Evolutionary conservation across 306 rosid species (phyloP).

Genomic region (Oemleria cerasiformis): DNA sequence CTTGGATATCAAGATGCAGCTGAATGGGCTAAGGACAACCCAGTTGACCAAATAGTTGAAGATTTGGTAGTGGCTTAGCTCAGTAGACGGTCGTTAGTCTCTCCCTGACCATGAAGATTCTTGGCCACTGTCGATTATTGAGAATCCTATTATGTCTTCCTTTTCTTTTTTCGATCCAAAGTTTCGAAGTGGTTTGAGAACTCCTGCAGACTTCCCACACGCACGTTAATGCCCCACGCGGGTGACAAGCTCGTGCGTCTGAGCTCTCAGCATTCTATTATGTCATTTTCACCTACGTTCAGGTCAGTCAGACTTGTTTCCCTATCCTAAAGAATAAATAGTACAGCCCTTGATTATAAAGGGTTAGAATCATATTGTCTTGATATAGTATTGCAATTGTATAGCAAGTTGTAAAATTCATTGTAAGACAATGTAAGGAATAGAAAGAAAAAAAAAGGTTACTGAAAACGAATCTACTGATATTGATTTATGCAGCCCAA

Average conservation of each 20-base stretch:
- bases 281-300: slow-evolving; percentile 6
- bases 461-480: not conserved
- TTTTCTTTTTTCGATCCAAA: too few relatives aligned
- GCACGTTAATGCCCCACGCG: too few relatives aligned
- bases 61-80: slow-evolving; percentile 39
- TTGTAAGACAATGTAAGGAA: not conserved
- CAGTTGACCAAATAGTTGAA: slow-evolving; percentile 54
- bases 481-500: not conserved
- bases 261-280: too few relatives aligned
- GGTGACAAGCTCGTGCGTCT: too few relatives aligned
- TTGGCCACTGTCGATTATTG: not conserved
- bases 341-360: slow-evolving; percentile 7
- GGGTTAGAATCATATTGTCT: slow-evolving; percentile 1
- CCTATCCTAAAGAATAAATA: slow-evolving; percentile 7
- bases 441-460: not conserved
- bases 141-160: slow-evolving; percentile 18
- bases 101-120: slow-evolving; percentile 11
- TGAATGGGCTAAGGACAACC: slow-evolving; percentile 81
- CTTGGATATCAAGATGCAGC: slow-evolving; percentile 83
- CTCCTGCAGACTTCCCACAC: too few relatives aligned
- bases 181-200: too few relatives aligned
- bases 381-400: slow-evolving; percentile 11
- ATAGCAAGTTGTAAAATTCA: slow-evolving; percentile 11
- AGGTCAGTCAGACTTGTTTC: slow-evolving; percentile 7
- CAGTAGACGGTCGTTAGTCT: slow-evolving; percentile 16